These are phyloP conservation scores for Aspergillus sp. DNA, from an alignment of 2,329 filamentous ascomycete species.

Conservation along the genomic window DNA sequence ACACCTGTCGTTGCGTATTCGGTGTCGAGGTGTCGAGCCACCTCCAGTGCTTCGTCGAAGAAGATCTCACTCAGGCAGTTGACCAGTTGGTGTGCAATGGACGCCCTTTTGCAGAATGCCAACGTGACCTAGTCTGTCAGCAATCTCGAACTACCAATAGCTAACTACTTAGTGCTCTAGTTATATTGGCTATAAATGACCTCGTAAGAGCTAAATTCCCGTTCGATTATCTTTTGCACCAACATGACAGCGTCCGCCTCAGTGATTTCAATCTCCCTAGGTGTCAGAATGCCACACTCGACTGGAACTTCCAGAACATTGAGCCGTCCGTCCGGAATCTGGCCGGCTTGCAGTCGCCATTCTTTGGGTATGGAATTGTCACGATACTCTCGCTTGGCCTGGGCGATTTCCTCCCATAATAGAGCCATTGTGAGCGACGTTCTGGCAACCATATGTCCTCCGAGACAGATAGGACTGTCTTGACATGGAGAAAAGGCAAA, in stretches of 20 bases:
- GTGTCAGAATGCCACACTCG: constrained; percentile 46
- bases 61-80: constrained; percentile 60
- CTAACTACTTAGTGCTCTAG: constrained; percentile 54
- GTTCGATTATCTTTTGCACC: constrained; percentile 33
- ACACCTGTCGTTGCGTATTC: constrained; percentile 12
- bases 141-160: no score
- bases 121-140: constrained; percentile 19
- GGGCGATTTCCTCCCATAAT: no score
- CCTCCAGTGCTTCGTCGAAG: constrained; percentile 50
- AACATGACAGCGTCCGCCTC: constrained; percentile 28
- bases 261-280: constrained; percentile 52
- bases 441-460: no score
- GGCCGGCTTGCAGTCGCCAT: no score
- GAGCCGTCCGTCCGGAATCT: no score
- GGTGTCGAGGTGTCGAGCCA: constrained; percentile 51
- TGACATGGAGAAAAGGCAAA: no score
- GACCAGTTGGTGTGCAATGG: constrained; percentile 32
- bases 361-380: no score
- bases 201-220: constrained; percentile 50
- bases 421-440: no score
- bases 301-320: no score
- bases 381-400: no score
- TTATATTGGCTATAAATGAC: constrained; percentile 55
- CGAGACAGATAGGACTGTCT: no score
- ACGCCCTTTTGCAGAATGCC: no score